Percentiles rank a stretch among this genome's conserved stretches.
Conservation (phyloP, 768 basidiomycete genomes). For the Coprinopsis sp. region DNA sequence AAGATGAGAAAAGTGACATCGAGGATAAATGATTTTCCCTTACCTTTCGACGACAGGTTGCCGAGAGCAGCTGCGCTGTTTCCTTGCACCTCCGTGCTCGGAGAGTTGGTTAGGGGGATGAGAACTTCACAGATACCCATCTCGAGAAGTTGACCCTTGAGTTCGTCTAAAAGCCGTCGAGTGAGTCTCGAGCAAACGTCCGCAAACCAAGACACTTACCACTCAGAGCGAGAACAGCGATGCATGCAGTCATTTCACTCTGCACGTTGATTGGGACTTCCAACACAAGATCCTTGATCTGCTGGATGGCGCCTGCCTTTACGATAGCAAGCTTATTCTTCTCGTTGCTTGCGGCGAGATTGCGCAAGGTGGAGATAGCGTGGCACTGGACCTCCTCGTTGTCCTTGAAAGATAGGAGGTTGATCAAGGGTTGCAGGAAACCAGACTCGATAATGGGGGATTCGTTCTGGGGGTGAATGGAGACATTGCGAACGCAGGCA, state of each 20-base stretch:
- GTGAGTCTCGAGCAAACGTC: background rate
- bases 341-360: slow-evolving; percentile 94
- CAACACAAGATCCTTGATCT: slow-evolving; percentile 94
- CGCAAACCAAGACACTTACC: slow-evolving; percentile 47
- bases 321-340: slow-evolving; percentile 99
- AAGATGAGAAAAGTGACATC: slow-evolving; percentile 2
- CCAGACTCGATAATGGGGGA: slow-evolving; percentile 99
- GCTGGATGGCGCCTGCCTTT: slow-evolving; percentile 93
- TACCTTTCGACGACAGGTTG: slow-evolving; percentile 95
- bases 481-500: slow-evolving; percentile 98
- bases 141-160: slow-evolving; percentile 94
- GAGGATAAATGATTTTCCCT: slow-evolving; percentile 10
- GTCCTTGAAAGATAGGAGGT: slow-evolving; percentile 95
- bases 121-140: slow-evolving; percentile 98
- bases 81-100: slow-evolving; percentile 96
- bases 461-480: slow-evolving; percentile 97
- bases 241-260: slow-evolving; percentile 99
- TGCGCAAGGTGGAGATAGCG: slow-evolving; percentile 94
- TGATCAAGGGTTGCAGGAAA: slow-evolving; percentile 93
- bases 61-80: slow-evolving; percentile 98
- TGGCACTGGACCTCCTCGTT: slow-evolving; percentile 99
- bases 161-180: slow-evolving; percentile 61
- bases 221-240: slow-evolving; percentile 92
- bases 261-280: slow-evolving; percentile 96
- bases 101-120: slow-evolving; percentile 93